Base-by-base conservation (phyloP, 2,329 filamentous ascomycete species). In the Sporothrix brasiliensis region DNA sequence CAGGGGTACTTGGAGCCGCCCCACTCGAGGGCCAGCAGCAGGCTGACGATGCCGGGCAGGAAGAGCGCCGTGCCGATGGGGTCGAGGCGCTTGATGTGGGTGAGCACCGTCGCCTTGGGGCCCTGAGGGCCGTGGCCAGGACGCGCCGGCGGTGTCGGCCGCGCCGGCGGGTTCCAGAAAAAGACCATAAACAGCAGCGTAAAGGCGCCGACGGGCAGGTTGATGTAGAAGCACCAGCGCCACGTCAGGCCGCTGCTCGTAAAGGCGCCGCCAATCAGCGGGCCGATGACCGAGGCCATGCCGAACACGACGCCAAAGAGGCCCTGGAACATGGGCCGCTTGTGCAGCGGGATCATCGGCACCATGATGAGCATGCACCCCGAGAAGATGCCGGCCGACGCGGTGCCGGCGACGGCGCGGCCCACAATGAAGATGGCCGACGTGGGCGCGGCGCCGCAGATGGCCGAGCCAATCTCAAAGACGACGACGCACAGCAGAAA, bases 1-100 rank as follows among this genome's bases (percentile, higher is more conserved):
- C 79, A 81, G 0, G 74, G 47, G 68, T 80, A 78, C 53, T 75
- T 77, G 16, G 73, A 76, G 19, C 79, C 80, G 69, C 79, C 79
- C 81, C 81, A 84, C 70, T 83, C 80, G 16, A 84, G 76, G 6
- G 82, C 82, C 21, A 84, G 76, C 3, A 83, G 74, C 19, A 83
- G 78, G 71, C 81, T 83, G 61, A 83, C 75, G 21, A 81, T 78
- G 19, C 79, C 70, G 13, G 75, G 75, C 47, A 75, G 67, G 53
- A 76, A 74, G 30, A 75, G 54, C 5, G 73, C 3, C 1, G 71
- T 72, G 63, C 75, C 75, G n/a, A 72, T 2, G 3, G 71, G 65
- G 66, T 76, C 75, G 67, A 75, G 69, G 70, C 82, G 79, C n/a
- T 78, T 65, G 19, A 82, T 39, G 73, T 81, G 50, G 6, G 27